phyloP scores from a whole-genome alignment of 2,329 filamentous ascomycete species.

The Penicillium sp. region DNA sequence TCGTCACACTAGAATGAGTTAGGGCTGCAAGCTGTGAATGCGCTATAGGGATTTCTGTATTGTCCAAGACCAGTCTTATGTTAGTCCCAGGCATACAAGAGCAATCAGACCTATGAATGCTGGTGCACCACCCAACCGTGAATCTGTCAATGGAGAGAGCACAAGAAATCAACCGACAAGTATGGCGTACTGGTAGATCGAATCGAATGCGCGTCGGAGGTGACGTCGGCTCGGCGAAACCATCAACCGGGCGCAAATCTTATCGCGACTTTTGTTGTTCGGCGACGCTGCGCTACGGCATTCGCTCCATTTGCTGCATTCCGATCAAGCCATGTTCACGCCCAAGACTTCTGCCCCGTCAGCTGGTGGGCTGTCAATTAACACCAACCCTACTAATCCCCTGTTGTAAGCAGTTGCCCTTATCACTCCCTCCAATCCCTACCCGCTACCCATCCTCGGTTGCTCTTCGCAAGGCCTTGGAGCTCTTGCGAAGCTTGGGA shows the following conservation, averaged over 20 bases:
- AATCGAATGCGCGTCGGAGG: conserved; percentile 1
- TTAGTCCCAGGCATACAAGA: no score
- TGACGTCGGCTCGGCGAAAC: conserved; percentile 16
- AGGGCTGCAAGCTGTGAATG: no score
- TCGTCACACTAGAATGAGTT: neutral
- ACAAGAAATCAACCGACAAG: no score
- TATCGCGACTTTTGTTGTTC: conserved; percentile 12
- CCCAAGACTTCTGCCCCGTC: conserved; percentile 35
- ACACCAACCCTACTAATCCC: conserved; percentile 50
- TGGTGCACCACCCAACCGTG: no score
- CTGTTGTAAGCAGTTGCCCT: conserved; percentile 45
- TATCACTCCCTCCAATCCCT: neutral
- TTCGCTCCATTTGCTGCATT: conserved; percentile 16
- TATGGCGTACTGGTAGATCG: no score
- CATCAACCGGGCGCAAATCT: conserved; percentile 20
- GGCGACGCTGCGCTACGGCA: neutral
- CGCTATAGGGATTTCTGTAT: no score
- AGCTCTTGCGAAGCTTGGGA: conserved; percentile 5
- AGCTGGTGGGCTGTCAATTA: conserved; percentile 49
- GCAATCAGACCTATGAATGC: no score
- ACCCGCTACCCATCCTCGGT: neutral
- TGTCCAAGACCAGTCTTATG: no score
- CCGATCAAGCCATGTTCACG: conserved; percentile 34
- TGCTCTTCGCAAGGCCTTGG: neutral
- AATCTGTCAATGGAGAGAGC: no score